Evolutionary conservation across 371 early-diverging fungal species (phyloP), one percentile per base, ranked within the genome.

Genomic region (Mucor mucedo): DNA sequence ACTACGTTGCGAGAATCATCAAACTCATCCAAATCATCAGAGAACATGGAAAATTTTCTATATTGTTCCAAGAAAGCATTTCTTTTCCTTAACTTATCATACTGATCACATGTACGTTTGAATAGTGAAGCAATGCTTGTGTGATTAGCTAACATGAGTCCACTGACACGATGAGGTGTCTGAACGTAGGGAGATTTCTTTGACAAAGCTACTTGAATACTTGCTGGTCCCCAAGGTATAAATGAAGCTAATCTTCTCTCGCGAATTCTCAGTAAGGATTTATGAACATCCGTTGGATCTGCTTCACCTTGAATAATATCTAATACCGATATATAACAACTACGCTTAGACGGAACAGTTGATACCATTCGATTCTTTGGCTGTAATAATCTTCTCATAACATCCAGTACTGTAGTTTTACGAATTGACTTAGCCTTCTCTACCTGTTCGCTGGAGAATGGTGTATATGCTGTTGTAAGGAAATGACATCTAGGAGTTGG

Each of bases 211-310:
- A 98, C 97, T 75, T 99, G 99, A 65, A 99, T 98, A 66, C 92
- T 94, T 3, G 99, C 97, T 10, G 99, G 99, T n/a, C 98, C 98
- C 99, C 99, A 99, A 28, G 99, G 99, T 56, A 99, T 98, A 76
- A 99, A 99, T 65, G 94, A 93, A 7, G 98, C 95, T 38, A 98
- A 73, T 29, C 95, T 84, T 54, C 95, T 88, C 75, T 99, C 99
- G 32, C 97, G 89, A 62, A 99, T 94, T 41, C 99, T 88, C 66
- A 98, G 76, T 50, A 99, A 78, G 21, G 98, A 95, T 80, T 99
- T 98, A 78, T 98, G 98, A 77, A 95, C 98, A 71, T 98, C 99
- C 0, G 97, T 97, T 9, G 98, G 97, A 71, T 98, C 98, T 10
- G 90, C 97, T 64, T 98, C 98, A 13, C 98, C 98, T 73, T 98